These are phyloP conservation scores for Sordaria brevicollis DNA, from an alignment of 495 filamentous ascomycete species.

Conservation along the genomic window DNA sequence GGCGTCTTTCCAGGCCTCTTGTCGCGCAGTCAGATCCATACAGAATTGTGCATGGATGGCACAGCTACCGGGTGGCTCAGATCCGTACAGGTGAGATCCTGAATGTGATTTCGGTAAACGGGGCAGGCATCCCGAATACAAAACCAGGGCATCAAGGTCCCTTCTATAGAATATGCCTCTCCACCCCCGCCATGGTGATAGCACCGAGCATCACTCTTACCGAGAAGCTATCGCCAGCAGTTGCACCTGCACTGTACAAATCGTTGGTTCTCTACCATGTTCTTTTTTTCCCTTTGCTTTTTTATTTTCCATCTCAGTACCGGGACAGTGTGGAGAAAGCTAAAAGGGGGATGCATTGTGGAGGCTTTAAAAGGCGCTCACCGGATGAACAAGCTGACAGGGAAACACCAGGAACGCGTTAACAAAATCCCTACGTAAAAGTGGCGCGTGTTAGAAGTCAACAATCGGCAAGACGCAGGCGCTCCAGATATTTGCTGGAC, in stretches of 20 bases:
- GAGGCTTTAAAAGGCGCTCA: not conserved
- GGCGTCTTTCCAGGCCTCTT: too few species aligned
- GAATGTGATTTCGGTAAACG: too few species aligned
- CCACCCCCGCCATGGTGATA: not conserved
- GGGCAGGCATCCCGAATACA: not conserved
- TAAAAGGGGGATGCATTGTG: not conserved
- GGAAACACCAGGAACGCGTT: not conserved
- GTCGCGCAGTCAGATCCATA: too few species aligned
- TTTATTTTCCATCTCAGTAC: not conserved
- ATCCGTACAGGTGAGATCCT: too few species aligned
- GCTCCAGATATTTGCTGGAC: not conserved
- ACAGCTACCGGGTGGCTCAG: too few species aligned
- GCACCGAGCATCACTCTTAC: not conserved
- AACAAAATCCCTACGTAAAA: not conserved
- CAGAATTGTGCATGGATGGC: too few species aligned
- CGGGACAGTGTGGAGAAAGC: not conserved
- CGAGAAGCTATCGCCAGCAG: not conserved
- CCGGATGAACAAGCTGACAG: not conserved
- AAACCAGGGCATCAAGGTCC: not conserved
- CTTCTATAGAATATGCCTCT: not conserved
- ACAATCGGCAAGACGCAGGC: not conserved
- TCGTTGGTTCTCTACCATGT: not conserved
- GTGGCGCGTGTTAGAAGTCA: not conserved
- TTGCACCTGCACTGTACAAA: not conserved
- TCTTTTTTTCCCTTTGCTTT: too few species aligned